A percentile compares a stretch with the other conserved stretches of the same genome.
These are phyloP conservation scores for Meyerozyma athensensis DNA, from an alignment of 1,139 yeast species.

Conservation along the genomic window DNA sequence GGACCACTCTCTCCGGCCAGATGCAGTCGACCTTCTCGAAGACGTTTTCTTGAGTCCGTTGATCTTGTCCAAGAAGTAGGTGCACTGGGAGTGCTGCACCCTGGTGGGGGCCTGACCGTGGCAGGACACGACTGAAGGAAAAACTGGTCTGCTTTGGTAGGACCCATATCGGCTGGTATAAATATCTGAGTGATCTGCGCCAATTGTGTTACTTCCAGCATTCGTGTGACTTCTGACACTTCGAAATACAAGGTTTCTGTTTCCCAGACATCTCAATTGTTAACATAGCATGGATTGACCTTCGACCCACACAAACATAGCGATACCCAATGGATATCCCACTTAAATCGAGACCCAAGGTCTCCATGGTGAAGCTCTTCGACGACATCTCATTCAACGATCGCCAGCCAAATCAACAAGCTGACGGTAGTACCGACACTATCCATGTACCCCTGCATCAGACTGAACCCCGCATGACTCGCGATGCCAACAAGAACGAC, in stretches of 20 bases:
- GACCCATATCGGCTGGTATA: not conserved
- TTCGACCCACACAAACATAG: not conserved
- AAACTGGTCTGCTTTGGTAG: constrained; percentile 1
- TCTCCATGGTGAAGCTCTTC: constrained; percentile 32
- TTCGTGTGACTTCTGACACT: not conserved
- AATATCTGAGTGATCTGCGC: too few species aligned
- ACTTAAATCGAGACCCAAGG: constrained; percentile 40
- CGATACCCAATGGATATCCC: constrained; percentile 35
- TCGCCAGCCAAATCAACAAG: constrained; percentile 4
- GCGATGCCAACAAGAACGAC: constrained; percentile 3
- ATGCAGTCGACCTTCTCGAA: constrained; percentile 62
- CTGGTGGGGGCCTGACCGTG: not conserved
- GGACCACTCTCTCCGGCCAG: constrained; percentile 68
- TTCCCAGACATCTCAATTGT: not conserved
- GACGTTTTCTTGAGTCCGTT: constrained; percentile 57
- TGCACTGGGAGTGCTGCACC: not conserved
- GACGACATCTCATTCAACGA: constrained; percentile 23
- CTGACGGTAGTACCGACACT: constrained; percentile 5
- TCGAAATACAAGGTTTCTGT: not conserved
- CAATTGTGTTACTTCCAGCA: too few species aligned
- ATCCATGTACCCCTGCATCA: constrained; percentile 3
- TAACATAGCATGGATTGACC: not conserved
- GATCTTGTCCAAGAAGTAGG: constrained; percentile 35
- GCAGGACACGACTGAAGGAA: constrained; percentile 1
- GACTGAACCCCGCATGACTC: constrained; percentile 3